A percentile compares a stretch with the other conserved stretches of the same genome.
These are phyloP conservation scores for Phytophthora multivora DNA, from an alignment of 352 stramenopile genomes.

Conservation along the genomic window DNA sequence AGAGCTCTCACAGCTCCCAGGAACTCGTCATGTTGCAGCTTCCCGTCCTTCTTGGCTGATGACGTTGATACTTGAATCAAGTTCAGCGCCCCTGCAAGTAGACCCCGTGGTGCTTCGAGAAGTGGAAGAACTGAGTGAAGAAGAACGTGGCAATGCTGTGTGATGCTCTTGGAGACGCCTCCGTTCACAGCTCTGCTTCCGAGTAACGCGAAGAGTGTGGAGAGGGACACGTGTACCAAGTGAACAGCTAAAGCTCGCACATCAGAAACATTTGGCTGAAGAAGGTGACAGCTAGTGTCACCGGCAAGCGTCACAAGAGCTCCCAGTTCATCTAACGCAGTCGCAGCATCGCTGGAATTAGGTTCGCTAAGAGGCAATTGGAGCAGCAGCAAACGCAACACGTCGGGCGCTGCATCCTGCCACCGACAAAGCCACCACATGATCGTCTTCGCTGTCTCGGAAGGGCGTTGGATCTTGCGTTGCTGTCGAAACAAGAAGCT, in stretches of 20 bases:
- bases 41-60: neutral
- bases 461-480: slow-evolving; percentile 32
- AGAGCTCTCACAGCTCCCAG: slow-evolving; percentile 30
- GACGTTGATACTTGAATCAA: slow-evolving; percentile 24
- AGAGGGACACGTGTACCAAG: slow-evolving; percentile 29
- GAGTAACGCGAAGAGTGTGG: slow-evolving; percentile 26
- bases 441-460: slow-evolving; percentile 52
- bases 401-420: slow-evolving; percentile 54
- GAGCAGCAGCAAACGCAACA: slow-evolving; percentile 33
- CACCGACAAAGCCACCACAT: slow-evolving; percentile 74
- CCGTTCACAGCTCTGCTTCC: slow-evolving; percentile 15
- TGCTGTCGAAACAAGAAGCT: slow-evolving; percentile 57
- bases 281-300: slow-evolving; percentile 30
- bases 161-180: slow-evolving; percentile 26
- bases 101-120: slow-evolving; percentile 27
- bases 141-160: slow-evolving; percentile 52
- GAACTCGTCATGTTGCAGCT: slow-evolving; percentile 10
- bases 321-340: slow-evolving; percentile 24
- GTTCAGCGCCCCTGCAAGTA: slow-evolving; percentile 15
- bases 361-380: slow-evolving; percentile 4
- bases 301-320: slow-evolving; percentile 32
- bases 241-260: slow-evolving; percentile 28
- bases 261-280: slow-evolving; percentile 12
- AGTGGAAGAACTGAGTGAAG: slow-evolving; percentile 52
- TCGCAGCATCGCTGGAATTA: slow-evolving; percentile 2